phyloP scores from a whole-genome alignment of 2,329 filamentous ascomycete genomes.

The Sporothrix sp. region DNA sequence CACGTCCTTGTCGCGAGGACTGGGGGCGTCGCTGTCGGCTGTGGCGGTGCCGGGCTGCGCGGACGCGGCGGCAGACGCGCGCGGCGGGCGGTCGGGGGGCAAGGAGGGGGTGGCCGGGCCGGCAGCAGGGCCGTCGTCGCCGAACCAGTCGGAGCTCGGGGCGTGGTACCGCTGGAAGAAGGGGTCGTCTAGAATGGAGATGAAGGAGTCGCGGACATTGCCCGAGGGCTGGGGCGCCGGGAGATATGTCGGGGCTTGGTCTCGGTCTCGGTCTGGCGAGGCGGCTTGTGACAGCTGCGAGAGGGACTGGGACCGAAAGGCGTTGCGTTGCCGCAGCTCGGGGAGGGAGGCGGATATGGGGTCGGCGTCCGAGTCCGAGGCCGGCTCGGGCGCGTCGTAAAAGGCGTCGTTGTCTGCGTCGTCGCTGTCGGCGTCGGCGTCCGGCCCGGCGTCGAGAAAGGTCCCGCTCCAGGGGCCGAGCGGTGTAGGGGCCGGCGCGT shows the following conservation, averaged over 20 bases:
- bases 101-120: conserved; percentile 16
- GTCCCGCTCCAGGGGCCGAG: conserved; percentile 15
- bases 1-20: conserved; percentile 21
- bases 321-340: background rate
- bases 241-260: background rate
- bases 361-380: background rate
- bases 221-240: conserved; percentile 17
- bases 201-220: conserved; percentile 36
- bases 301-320: background rate
- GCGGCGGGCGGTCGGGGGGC: conserved; percentile 14
- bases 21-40: conserved; percentile 17
- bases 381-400: conserved; percentile 1
- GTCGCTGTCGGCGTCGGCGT: conserved; percentile 7
- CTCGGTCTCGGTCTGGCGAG: background rate
- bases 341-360: background rate
- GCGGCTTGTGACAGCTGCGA: background rate
- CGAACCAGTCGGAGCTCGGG: conserved; percentile 23
- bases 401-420: conserved; percentile 5
- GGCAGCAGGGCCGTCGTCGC: conserved; percentile 14
- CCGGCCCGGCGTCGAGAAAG: conserved; percentile 15
- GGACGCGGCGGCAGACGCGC: background rate
- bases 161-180: conserved; percentile 42
- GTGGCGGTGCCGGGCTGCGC: conserved; percentile 5
- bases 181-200: conserved; percentile 46
- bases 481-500: background rate